These are phyloP conservation scores for Erythrophleum fordii DNA, from an alignment of 306 rosid genomes.

Conservation along the genomic window DNA sequence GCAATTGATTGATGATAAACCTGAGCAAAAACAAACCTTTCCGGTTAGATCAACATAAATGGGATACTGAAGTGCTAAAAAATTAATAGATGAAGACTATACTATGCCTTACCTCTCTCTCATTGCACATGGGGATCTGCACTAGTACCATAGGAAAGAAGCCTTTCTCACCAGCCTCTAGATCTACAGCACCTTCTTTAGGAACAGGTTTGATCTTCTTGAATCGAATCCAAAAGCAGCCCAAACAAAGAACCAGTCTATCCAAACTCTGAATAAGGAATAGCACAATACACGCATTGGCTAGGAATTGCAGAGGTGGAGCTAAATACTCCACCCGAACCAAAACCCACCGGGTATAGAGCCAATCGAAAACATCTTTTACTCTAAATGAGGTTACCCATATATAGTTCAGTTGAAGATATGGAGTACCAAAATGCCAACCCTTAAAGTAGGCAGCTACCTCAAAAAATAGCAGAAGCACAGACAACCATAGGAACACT, in stretches of 20 bases:
- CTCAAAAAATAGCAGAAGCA: slow-evolving; percentile 65
- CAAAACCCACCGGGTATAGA: slow-evolving; percentile 72
- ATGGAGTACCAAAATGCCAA: slow-evolving; percentile 71
- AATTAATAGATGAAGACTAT: not conserved
- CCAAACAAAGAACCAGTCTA: slow-evolving; percentile 75
- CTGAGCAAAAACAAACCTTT: slow-evolving; percentile 45
- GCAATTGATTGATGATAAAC: slow-evolving; percentile 90
- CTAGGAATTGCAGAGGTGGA: slow-evolving; percentile 79
- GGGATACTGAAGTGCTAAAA: not conserved
- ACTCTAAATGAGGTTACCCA: slow-evolving; percentile 61
- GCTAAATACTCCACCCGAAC: slow-evolving; percentile 80
- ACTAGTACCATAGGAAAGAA: slow-evolving; percentile 86
- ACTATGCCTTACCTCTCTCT: slow-evolving; percentile 67
- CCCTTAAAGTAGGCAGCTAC: slow-evolving; percentile 71
- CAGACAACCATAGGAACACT: slow-evolving; percentile 63
- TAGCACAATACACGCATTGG: slow-evolving; percentile 76
- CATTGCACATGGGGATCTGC: slow-evolving; percentile 99
- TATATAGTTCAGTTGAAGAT: slow-evolving; percentile 49
- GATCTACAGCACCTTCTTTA: slow-evolving; percentile 54
- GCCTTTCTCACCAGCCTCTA: slow-evolving; percentile 70
- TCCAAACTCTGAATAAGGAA: slow-evolving; percentile 86
- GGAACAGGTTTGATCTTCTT: slow-evolving; percentile 83
- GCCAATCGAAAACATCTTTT: slow-evolving; percentile 63
- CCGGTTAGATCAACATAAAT: slow-evolving; percentile 24
- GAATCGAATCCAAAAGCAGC: slow-evolving; percentile 86